Evolutionary conservation across 306 rosid genomes (phyloP), one percentile per base, ranked within the genome.

Genomic region (Myrica gale): DNA sequence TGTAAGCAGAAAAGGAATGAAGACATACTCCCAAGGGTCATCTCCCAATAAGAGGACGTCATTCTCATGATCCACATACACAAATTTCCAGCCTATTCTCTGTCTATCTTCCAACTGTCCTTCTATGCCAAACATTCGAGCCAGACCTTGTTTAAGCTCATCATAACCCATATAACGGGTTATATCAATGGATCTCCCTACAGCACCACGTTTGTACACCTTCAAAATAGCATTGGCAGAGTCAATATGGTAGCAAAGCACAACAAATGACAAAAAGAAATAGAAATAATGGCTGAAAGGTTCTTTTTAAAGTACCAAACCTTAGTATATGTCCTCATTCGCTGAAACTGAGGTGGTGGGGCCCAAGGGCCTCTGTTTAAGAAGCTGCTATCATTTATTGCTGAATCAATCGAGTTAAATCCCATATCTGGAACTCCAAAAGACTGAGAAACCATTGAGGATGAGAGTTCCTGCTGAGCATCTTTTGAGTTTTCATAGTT

Each of bases 191-290:
- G 96, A 95, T 72, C 99, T 90, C 74, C 99, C 99, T 17, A 95
- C 98, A 47, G 99, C 97, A 84, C 99, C 99, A 13, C 99, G 96
- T 82, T 95, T 95, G 86, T 95, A 90, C 41, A 95, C 99, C 97
- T 95, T 78, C 71, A 41, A 23, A 63, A 67, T 60, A 44, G 20
- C 50, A 79, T 23, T 19, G 60, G 76, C 75, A 71, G 74, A 74
- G 66, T 82, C 72, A 77, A 66, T 76, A 70, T 42, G 26, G 50
- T 17, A 66, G 48, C 5, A 12, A 48, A 65, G 48, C 4, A 53
- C 55, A 15, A 56, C 20, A 71, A 76, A 65, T n/a, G 43, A 48
- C 6, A 70, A 0, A 56, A 6, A 50, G n/a, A 57, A 37, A 66
- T 19, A 39, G 55, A 9, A 55, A 5, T 67, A 21, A 61, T 1